Percentiles rank a stretch among this genome's conserved stretches.
Evolutionary conservation across 2,329 filamentous ascomycete genomes (phyloP).

Genomic region (Sporothrix brasiliensis): DNA sequence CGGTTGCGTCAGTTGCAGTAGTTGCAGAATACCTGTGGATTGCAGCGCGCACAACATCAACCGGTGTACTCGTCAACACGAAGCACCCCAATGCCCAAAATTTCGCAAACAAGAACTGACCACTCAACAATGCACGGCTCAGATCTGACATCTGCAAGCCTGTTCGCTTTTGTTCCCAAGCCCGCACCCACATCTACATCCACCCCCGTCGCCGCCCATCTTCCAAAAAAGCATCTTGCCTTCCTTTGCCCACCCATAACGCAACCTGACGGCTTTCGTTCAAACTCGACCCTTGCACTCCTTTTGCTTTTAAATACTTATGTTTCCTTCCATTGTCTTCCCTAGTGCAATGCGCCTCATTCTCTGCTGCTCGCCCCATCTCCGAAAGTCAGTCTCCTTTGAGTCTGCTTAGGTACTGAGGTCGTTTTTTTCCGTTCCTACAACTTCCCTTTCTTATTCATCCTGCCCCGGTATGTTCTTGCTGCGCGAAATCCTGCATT

Average conservation of each 20-base stretch:
- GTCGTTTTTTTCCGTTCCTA: constrained; percentile 10
- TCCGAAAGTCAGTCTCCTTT: background rate
- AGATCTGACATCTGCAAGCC: constrained; percentile 33
- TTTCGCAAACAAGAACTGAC: background rate
- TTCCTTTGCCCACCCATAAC: constrained; percentile 28
- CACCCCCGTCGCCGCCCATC: constrained; percentile 4
- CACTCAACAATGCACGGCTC: constrained; percentile 20
- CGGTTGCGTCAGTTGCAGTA: constrained; percentile 7
- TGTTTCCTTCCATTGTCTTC: constrained; percentile 21
- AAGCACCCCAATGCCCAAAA: background rate
- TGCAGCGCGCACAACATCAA: constrained; percentile 28
- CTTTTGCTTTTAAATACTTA: constrained; percentile 23
- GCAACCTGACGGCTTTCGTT: constrained; percentile 25
- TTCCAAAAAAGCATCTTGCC: constrained; percentile 20
- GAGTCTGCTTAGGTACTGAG: background rate
- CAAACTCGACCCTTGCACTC: constrained; percentile 6
- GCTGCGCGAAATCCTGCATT: constrained; percentile 37
- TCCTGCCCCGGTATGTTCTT: constrained; percentile 18
- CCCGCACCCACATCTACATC: constrained; percentile 27
- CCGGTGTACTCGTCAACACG: constrained; percentile 25
- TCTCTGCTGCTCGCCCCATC: constrained; percentile 26
- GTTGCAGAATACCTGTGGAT: constrained; percentile 28
- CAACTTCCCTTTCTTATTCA: constrained; percentile 26
- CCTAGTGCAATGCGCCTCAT: constrained; percentile 30
- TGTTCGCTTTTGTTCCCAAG: background rate